Evolutionary conservation across 768 basidiomycete genomes (phyloP).

Genomic region (Pleurotus tuber-regium): DNA sequence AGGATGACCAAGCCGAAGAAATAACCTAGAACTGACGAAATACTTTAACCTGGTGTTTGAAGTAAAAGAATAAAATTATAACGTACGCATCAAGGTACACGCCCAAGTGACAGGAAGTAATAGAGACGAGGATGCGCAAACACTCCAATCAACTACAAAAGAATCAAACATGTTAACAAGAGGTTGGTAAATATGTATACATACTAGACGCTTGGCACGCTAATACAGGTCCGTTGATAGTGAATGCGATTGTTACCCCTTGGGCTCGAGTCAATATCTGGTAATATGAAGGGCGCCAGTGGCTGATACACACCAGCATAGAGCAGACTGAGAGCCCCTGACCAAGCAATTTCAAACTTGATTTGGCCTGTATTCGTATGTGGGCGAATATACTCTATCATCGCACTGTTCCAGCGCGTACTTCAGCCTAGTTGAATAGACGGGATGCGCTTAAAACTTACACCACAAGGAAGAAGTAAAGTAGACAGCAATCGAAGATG

Average conservation of each 20-base stretch:
- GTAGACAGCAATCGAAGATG: slow-evolving; percentile 41
- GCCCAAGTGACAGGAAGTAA: slow-evolving; percentile 50
- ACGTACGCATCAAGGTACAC: slow-evolving; percentile 43
- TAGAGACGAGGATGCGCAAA: slow-evolving; percentile 47
- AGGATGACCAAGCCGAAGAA: slow-evolving; percentile 51
- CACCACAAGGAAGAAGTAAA: slow-evolving; percentile 33
- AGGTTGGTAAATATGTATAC: background rate
- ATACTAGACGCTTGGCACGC: slow-evolving; percentile 15
- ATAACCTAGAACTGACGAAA: slow-evolving; percentile 55
- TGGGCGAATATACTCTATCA: slow-evolving; percentile 32
- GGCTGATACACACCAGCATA: slow-evolving; percentile 43
- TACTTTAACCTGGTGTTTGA: too few species aligned
- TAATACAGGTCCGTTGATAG: slow-evolving; percentile 43
- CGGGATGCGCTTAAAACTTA: slow-evolving; percentile 20
- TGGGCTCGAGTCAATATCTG: background rate
- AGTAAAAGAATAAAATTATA: too few species aligned
- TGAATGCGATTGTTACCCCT: slow-evolving; percentile 47
- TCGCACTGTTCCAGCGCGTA: background rate
- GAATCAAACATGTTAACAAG: slow-evolving; percentile 11
- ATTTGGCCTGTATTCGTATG: slow-evolving; percentile 39
- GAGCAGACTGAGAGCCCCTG: slow-evolving; percentile 42
- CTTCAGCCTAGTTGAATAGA: background rate
- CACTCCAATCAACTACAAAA: slow-evolving; percentile 33
- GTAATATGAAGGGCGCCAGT: background rate
- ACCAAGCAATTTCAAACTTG: slow-evolving; percentile 57